A percentile compares a stretch with the other conserved stretches of the same genome.
Conservation (phyloP, 805 yeast genomes). For the Blastobotrys robertii region DNA sequence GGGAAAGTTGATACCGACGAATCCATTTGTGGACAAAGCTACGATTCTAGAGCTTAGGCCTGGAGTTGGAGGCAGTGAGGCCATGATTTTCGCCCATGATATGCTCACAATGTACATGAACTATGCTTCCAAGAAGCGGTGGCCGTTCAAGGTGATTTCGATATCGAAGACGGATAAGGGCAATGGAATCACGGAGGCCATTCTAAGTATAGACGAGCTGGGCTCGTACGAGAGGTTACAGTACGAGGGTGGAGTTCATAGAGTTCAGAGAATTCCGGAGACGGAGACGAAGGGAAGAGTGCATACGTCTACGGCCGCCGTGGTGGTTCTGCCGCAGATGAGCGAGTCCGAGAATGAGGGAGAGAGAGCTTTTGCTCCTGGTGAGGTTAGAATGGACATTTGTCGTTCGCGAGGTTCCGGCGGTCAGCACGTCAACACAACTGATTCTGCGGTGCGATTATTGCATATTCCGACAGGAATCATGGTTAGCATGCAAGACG, state of each 20-base stretch:
- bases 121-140: constrained; percentile 52
- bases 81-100: constrained; percentile 76
- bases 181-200: constrained; percentile 63
- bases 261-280: constrained; percentile 89
- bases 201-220: constrained; percentile 59
- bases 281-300: constrained; percentile 91
- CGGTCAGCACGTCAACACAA: constrained; percentile 96
- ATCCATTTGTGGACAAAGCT: constrained; percentile 64
- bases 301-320: constrained; percentile 95
- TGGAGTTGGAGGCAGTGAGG: constrained; percentile 95
- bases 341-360: constrained; percentile 41
- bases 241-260: constrained; percentile 89
- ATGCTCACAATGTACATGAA: constrained; percentile 71
- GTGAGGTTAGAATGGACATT: constrained; percentile 87
- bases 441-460: constrained; percentile 91
- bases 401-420: constrained; percentile 97
- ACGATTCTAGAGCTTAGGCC: constrained; percentile 83
- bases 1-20: constrained; percentile 56
- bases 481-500: constrained; percentile 85
- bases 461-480: constrained; percentile 90
- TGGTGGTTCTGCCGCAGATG: constrained; percentile 80
- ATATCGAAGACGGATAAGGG: constrained; percentile 42
- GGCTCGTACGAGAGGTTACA: constrained; percentile 68
- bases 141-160: constrained; percentile 59
- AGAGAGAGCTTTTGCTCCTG: constrained; percentile 69